Evolutionary conservation across 768 basidiomycete genomes (phyloP).

Genomic region (Boletus subcaerulescens): DNA sequence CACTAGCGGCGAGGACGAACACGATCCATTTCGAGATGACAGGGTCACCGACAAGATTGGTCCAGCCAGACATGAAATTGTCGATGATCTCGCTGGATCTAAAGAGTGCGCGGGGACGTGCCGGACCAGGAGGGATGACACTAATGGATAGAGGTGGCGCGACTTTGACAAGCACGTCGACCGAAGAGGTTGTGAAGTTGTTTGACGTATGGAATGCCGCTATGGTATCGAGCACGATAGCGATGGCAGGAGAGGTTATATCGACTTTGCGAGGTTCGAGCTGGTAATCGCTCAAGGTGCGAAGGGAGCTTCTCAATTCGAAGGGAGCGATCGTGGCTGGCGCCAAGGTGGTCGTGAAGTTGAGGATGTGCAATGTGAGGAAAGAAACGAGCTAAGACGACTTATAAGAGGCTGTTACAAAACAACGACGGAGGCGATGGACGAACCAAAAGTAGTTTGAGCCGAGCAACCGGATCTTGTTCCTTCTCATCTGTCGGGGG

Average conservation of each 20-base stretch:
- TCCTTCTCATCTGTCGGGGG: slow-evolving; percentile 43
- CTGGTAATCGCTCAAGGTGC: slow-evolving; percentile 13
- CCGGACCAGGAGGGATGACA: slow-evolving; percentile 36
- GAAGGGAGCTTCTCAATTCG: slow-evolving; percentile 26
- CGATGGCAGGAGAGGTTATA: slow-evolving; percentile 58
- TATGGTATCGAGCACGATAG: slow-evolving; percentile 56
- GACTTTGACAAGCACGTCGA: slow-evolving; percentile 57
- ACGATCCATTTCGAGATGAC: slow-evolving; percentile 95
- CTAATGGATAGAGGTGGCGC: slow-evolving; percentile 57
- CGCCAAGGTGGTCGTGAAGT: slow-evolving; percentile 89
- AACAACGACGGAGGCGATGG: not conserved
- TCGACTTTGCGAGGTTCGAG: slow-evolving; percentile 57
- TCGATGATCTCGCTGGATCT: slow-evolving; percentile 61
- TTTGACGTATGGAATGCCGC: slow-evolving; percentile 33
- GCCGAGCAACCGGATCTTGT: slow-evolving; percentile 79
- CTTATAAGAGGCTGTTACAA: not conserved
- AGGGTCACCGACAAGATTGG: slow-evolving; percentile 88
- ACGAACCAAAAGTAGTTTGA: slow-evolving; percentile 84
- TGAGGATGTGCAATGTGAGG: slow-evolving; percentile 86
- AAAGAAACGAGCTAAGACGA: slow-evolving; percentile 75
- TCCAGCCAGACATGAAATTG: slow-evolving; percentile 89
- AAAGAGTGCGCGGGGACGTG: slow-evolving; percentile 31
- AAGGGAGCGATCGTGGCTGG: slow-evolving; percentile 51
- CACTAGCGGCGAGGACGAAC: slow-evolving; percentile 76
- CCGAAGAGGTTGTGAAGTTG: slow-evolving; percentile 18